These are phyloP conservation scores for Tulasnella sp. DNA, from an alignment of 768 basidiomycete genomes.

Conservation along the genomic window DNA sequence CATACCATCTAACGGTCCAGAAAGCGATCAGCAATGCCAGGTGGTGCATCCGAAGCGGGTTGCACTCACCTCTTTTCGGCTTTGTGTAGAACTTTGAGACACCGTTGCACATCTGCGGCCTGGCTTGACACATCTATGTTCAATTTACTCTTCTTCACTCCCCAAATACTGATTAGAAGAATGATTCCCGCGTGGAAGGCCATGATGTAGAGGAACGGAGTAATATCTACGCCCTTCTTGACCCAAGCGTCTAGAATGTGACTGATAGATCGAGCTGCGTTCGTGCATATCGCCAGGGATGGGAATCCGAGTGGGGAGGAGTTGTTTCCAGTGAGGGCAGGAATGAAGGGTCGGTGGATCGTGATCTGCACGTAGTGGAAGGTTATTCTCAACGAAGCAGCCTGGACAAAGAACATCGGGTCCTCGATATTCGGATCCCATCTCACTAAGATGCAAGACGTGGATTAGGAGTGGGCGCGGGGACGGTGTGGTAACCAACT, in stretches of 20 bases:
- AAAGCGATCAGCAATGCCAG: background rate
- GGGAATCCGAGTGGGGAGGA: slow-evolving; percentile 47
- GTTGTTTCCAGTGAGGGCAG: slow-evolving; percentile 37
- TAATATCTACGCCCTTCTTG: slow-evolving; percentile 31
- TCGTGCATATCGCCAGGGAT: slow-evolving; percentile 71
- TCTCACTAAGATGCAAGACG: slow-evolving; percentile 36
- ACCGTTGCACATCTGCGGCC: slow-evolving; percentile 53
- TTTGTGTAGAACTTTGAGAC: slow-evolving; percentile 46
- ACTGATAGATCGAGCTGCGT: slow-evolving; percentile 66
- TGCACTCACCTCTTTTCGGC: slow-evolving; percentile 29
- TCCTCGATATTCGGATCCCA: slow-evolving; percentile 50
- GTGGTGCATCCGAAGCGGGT: no score
- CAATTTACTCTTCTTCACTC: slow-evolving; percentile 42
- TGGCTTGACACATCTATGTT: slow-evolving; percentile 42
- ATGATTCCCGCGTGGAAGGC: slow-evolving; percentile 48
- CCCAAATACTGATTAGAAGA: slow-evolving; percentile 61
- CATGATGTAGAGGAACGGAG: slow-evolving; percentile 34
- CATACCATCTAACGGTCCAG: slow-evolving; percentile 15
- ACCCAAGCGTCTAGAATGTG: slow-evolving; percentile 57
- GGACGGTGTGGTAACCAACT: background rate
- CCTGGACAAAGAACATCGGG: slow-evolving; percentile 48
- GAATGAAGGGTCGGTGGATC: slow-evolving; percentile 72
- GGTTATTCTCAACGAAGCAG: slow-evolving; percentile 46
- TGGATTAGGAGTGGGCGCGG: background rate
- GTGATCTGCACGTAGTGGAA: slow-evolving; percentile 66